These are phyloP conservation scores for Amylocarpus encephaloides DNA, from an alignment of 2,329 filamentous ascomycete species.

Conservation along the genomic window DNA sequence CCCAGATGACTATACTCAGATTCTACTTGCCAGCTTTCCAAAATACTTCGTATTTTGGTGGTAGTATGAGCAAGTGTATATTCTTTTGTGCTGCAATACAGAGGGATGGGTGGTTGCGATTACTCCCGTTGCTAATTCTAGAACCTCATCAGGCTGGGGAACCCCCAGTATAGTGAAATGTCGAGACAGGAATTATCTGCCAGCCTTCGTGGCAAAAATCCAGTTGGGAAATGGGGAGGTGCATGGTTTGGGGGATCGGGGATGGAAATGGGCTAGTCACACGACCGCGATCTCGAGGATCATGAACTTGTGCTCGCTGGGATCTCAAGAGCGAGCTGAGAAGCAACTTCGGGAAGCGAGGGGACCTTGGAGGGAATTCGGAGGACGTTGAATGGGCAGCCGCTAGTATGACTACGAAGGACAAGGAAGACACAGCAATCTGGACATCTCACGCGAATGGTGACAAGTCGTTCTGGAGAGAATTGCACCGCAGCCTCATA, in stretches of 20 bases:
- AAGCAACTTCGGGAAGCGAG: constrained; percentile 2
- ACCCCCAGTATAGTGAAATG: no score
- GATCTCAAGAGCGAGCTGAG: constrained; percentile 9
- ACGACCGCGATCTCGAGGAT: constrained; percentile 10
- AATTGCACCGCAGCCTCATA: neutral
- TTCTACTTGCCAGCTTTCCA: no score
- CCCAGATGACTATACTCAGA: no score
- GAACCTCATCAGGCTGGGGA: no score
- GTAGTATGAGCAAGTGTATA: no score
- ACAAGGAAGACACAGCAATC: neutral
- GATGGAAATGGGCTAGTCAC: constrained; percentile 5
- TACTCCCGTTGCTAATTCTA: no score
- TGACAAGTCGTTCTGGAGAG: neutral
- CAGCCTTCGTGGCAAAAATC: constrained; percentile 7
- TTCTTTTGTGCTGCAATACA: no score
- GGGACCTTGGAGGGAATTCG: constrained; percentile 5
- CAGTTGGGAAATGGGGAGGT: constrained; percentile 9
- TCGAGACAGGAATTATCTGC: no score
- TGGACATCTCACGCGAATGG: neutral
- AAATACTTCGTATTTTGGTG: no score
- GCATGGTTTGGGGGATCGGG: constrained; percentile 5
- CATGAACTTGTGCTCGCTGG: constrained; percentile 11
- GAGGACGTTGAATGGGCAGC: constrained; percentile 4
- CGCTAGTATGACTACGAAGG: neutral
- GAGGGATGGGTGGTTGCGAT: no score